Evolutionary conservation across 306 rosid species (phyloP).

Genomic region (Begonia fuchsioides): DNA sequence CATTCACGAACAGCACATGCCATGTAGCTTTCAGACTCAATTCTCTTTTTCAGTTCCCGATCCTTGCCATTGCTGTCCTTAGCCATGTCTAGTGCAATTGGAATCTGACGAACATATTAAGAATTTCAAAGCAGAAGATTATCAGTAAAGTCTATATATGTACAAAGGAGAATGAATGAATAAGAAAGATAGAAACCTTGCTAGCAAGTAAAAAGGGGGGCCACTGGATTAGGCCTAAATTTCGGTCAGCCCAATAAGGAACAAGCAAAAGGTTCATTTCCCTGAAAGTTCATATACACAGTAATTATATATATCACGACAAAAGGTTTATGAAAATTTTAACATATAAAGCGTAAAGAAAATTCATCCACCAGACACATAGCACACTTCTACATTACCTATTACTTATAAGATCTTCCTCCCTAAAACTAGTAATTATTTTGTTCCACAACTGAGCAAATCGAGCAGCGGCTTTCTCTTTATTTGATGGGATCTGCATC

Average conservation of each 20-base stretch:
- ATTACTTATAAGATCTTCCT: constrained; percentile 83
- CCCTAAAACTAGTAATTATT: constrained; percentile 81
- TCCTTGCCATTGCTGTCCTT: constrained; percentile 99
- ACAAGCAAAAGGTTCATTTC: constrained; percentile 94
- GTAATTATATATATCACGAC: too few relatives aligned
- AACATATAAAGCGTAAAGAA: too few relatives aligned
- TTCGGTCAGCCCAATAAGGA: constrained; percentile 94
- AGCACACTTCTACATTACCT: constrained; percentile 27
- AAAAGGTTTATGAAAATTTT: too few relatives aligned
- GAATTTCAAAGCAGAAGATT: too few relatives aligned
- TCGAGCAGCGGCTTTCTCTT: constrained; percentile 86
- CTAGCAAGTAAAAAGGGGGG: constrained; percentile 98
- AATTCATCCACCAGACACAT: too few relatives aligned
- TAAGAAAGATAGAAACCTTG: constrained; percentile 35
- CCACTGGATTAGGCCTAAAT: constrained; percentile 78
- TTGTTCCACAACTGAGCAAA: constrained; percentile 97
- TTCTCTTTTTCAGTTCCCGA: constrained; percentile 72
- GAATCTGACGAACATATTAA: constrained; percentile 47
- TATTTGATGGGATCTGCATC: constrained; percentile 48
- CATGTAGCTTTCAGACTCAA: constrained; percentile 58
- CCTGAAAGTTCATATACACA: constrained; percentile 23
- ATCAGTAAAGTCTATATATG: too few relatives aligned
- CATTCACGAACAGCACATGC: constrained; percentile 87
- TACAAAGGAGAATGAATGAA: neutral
- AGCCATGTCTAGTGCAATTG: constrained; percentile 97